Percentiles rank a stretch among this genome's conserved stretches.
These are phyloP conservation scores for Citrus maxima DNA, from an alignment of 345 rosid genomes.

Conservation along the genomic window DNA sequence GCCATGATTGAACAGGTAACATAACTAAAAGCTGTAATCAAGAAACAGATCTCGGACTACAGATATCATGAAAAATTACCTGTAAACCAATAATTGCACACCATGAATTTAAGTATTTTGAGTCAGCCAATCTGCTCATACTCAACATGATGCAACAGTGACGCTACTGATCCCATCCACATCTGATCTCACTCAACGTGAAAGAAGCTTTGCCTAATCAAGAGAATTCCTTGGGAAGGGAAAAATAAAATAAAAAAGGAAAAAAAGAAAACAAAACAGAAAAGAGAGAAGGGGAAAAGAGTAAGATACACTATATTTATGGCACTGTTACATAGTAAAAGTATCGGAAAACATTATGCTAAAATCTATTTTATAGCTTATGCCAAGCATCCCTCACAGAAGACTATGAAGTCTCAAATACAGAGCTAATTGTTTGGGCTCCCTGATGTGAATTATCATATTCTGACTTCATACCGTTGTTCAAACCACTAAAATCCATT, in stretches of 20 bases:
- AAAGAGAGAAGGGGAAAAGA: conserved; percentile 20
- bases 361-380: not conserved
- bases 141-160: conserved; percentile 24
- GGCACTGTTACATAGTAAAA: conserved; percentile 10
- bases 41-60: conserved; percentile 8
- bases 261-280: conserved; percentile 7
- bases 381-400: conserved; percentile 17
- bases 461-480: conserved; percentile 46
- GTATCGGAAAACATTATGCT: conserved; percentile 7
- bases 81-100: conserved; percentile 29
- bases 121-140: conserved; percentile 32
- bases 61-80: conserved; percentile 29
- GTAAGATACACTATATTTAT: conserved; percentile 28
- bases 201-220: conserved; percentile 25
- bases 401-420: not conserved
- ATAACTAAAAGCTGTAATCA: not conserved
- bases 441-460: conserved; percentile 15
- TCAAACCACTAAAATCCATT: conserved; percentile 32
- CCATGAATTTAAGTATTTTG: conserved; percentile 21
- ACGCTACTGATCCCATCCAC: conserved; percentile 33
- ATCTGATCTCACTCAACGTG: conserved; percentile 30
- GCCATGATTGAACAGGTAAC: not conserved
- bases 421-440: conserved; percentile 23
- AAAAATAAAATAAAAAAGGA: not conserved
- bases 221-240: conserved; percentile 6